phyloP scores from a whole-genome alignment of 768 basidiomycete species.

The Mycena latifolia region DNA sequence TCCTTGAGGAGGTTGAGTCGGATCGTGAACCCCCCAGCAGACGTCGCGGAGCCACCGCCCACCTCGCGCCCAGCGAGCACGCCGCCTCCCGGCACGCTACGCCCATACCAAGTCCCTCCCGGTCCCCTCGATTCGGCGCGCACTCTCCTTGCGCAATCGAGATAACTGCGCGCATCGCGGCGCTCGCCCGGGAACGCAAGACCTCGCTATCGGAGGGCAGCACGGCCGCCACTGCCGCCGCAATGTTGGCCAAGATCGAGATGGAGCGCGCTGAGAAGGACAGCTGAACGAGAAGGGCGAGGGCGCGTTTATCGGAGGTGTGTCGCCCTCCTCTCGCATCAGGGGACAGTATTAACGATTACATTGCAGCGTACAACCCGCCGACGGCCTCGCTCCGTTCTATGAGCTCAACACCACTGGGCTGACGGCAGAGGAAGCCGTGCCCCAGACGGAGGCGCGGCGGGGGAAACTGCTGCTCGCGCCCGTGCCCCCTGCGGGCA shows the following conservation, averaged over 20 bases:
- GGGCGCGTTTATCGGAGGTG: constrained; percentile 34
- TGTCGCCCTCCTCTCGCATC: background rate
- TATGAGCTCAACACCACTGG: constrained; percentile 38
- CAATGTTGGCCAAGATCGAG: constrained; percentile 31
- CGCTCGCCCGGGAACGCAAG: constrained; percentile 28
- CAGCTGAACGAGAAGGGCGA: constrained; percentile 32
- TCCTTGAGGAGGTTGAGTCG: too few relatives aligned
- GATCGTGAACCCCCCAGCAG: too few relatives aligned
- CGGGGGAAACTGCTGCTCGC: constrained; percentile 29
- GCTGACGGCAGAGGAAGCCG: constrained; percentile 34
- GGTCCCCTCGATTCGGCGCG: constrained; percentile 18
- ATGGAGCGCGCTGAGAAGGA: constrained; percentile 33
- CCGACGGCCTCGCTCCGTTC: constrained; percentile 33
- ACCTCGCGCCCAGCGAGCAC: too few relatives aligned
- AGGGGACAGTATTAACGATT: background rate
- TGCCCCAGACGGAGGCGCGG: constrained; percentile 31
- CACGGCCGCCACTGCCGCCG: constrained; percentile 7
- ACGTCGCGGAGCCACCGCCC: too few relatives aligned
- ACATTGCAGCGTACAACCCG: constrained; percentile 30
- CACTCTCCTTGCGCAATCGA: constrained; percentile 32
- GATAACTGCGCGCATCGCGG: constrained; percentile 31
- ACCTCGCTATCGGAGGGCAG: constrained; percentile 16
- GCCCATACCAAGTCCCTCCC: constrained; percentile 4
- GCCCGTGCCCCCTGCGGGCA: constrained; percentile 31
- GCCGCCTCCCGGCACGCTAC: background rate